These are phyloP conservation scores for Peronosclerospora sorghi DNA, from an alignment of 352 stramenopile genomes.

Conservation along the genomic window DNA sequence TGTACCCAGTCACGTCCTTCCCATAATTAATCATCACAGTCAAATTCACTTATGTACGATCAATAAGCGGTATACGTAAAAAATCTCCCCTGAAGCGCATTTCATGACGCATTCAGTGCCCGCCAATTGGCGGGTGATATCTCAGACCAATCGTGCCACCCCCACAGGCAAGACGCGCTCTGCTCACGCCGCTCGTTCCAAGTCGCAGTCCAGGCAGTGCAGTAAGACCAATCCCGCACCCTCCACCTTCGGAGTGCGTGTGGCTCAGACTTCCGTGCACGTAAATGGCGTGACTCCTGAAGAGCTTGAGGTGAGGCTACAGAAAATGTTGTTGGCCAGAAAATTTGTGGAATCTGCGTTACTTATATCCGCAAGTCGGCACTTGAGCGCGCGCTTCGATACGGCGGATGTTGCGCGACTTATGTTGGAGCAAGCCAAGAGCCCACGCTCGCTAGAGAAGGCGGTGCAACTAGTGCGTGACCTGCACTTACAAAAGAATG, in stretches of 20 bases:
- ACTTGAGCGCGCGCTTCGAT: conserved; percentile 60
- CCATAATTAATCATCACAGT: too few species aligned
- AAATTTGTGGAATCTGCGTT: conserved; percentile 57
- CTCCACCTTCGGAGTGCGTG: conserved; percentile 21
- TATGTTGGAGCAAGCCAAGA: conserved; percentile 42
- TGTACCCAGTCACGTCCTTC: too few species aligned
- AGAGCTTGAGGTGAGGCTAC: conserved; percentile 42
- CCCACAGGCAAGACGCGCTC: conserved; percentile 12
- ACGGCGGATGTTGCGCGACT: conserved; percentile 68
- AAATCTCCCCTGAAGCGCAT: background rate
- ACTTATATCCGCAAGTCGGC: conserved; percentile 40
- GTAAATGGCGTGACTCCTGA: conserved; percentile 26
- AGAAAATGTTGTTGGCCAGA: conserved; percentile 34
- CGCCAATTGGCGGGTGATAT: conserved; percentile 24
- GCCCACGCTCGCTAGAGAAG: conserved; percentile 33
- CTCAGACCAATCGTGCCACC: conserved; percentile 3
- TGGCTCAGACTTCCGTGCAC: conserved; percentile 26
- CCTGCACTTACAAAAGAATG: conserved; percentile 53
- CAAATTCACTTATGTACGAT: too few species aligned
- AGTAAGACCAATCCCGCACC: conserved; percentile 19
- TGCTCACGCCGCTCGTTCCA: conserved; percentile 16
- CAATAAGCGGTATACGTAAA: too few species aligned
- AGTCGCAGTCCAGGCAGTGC: conserved; percentile 46
- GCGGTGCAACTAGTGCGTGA: conserved; percentile 66
- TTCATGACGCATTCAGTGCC: conserved; percentile 22